phyloP scores from a whole-genome alignment of 495 filamentous ascomycete species.

The Durotheca rogersii region DNA sequence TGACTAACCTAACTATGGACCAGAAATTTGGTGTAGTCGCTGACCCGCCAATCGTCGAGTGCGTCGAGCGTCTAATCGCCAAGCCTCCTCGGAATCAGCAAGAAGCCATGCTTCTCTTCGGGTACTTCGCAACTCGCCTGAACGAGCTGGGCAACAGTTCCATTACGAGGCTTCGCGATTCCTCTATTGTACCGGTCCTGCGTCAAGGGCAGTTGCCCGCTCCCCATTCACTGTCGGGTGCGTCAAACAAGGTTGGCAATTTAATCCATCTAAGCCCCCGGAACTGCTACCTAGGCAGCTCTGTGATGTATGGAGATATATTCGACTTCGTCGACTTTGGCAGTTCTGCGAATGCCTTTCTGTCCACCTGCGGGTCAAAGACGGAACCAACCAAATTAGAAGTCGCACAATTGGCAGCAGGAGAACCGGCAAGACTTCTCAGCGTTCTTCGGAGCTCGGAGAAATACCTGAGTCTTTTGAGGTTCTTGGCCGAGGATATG shows the following conservation, averaged over 20 bases:
- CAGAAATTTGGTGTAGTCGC: slow-evolving; percentile 76
- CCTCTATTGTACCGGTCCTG: slow-evolving; percentile 70
- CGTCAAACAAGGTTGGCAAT: slow-evolving; percentile 27
- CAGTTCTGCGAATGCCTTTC: slow-evolving; percentile 78
- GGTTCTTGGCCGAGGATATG: slow-evolving; percentile 70
- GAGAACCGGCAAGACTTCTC: slow-evolving; percentile 76
- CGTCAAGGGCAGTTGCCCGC: slow-evolving; percentile 26
- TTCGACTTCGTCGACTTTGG: slow-evolving; percentile 98
- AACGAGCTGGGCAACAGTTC: slow-evolving; percentile 66
- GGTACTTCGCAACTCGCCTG: slow-evolving; percentile 76
- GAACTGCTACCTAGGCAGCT: slow-evolving; percentile 73
- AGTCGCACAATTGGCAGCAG: slow-evolving; percentile 73
- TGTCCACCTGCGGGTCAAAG: slow-evolving; percentile 84
- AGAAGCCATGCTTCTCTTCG: slow-evolving; percentile 70
- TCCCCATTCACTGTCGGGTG: slow-evolving; percentile 27
- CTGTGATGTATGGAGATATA: slow-evolving; percentile 76
- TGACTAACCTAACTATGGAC: background rate
- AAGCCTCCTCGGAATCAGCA: slow-evolving; percentile 65
- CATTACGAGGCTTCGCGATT: slow-evolving; percentile 57
- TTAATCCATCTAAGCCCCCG: slow-evolving; percentile 58
- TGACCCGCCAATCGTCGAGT: slow-evolving; percentile 76
- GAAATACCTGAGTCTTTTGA: slow-evolving; percentile 80
- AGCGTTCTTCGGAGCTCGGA: slow-evolving; percentile 75
- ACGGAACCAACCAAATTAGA: slow-evolving; percentile 83
- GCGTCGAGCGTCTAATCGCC: slow-evolving; percentile 65